These are phyloP conservation scores for Papiliotrema nemorosa DNA, from an alignment of 1,284 basidiomycete species.

Conservation along the genomic window DNA sequence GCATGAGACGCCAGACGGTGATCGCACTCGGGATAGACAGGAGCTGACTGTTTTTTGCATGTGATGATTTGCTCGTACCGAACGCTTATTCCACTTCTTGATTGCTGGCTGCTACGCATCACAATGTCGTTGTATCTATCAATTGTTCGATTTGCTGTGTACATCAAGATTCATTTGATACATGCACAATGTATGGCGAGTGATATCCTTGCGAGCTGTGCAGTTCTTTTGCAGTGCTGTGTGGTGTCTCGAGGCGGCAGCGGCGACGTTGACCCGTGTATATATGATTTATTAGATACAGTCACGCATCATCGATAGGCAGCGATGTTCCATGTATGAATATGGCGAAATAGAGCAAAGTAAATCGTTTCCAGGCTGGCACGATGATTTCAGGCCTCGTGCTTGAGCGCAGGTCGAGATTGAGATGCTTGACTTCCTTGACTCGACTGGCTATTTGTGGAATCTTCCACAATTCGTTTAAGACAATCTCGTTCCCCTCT, in stretches of 20 bases:
- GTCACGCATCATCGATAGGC: no score
- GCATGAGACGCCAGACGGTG: constrained; percentile 15
- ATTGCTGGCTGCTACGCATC: neutral
- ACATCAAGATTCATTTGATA: neutral
- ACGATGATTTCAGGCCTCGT: no score
- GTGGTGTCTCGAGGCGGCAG: no score
- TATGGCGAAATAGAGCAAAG: no score
- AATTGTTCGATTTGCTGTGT: neutral
- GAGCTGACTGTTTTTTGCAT: constrained; percentile 39
- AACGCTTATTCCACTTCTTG: neutral
- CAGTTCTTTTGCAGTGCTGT: no score
- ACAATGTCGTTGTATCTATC: neutral
- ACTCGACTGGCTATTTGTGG: neutral
- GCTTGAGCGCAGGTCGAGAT: no score
- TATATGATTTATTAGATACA: no score
- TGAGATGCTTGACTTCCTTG: neutral
- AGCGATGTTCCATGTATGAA: no score
- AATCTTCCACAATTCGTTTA: neutral
- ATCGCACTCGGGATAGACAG: constrained; percentile 23
- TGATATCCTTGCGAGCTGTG: no score
- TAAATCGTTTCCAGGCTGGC: no score
- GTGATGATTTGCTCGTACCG: constrained; percentile 6
- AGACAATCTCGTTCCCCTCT: neutral
- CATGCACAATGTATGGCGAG: no score
- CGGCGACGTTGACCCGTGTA: no score